Evolutionary conservation across 2,329 filamentous ascomycete species (phyloP), one percentile per base, ranked within the genome.

Genomic region (Cadophora sp.): DNA sequence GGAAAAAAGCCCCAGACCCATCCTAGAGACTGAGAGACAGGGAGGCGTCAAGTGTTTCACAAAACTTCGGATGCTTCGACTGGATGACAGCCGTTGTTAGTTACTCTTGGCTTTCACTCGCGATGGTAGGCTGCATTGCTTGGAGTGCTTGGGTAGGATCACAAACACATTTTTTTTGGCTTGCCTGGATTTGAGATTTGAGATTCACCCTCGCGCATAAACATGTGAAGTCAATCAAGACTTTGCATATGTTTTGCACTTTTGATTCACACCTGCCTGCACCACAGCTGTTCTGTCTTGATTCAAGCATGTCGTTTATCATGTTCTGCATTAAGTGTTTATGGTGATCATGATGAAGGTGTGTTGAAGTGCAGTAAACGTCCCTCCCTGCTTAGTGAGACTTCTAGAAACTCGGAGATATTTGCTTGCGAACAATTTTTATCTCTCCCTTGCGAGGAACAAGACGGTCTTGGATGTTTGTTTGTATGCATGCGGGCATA

Each of bases 41-140:
- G 20, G 33, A 56, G 33, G 51, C 30, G 51, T 36, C 30, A 59
- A 45, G 55, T 45, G 41, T 59, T 33, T 39, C 36, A 39, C 36
- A 5, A 59, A 20, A 59, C 27, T 41, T 59, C 55, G 55, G 55
- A 59, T 59, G 36, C 20, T 59, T 59, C 39, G 55, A 59, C 36
- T 59, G 55, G 55, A 24, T 59, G 55, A 45, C 55, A 59, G 55
- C 55, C 55, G 55, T 59, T 59, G 55, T 59, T 43, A 59, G 55
- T 27, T 59, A 22, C 20, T 13, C 36, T 45, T 59, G 36, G 55
- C 20, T 24, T 55, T 58, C 33, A 39, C n/a, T 18, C 33, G 18
- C 24, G 33, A 43, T 41, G 36, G 14, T n/a, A 45, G 43, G 14
- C n/a, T 18, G 8, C 16, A 45, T 18, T 45, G n/a, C 16, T 45